Conservation (phyloP, 2,329 filamentous ascomycete species). For the Cladosporium sphaerospermum region DNA sequence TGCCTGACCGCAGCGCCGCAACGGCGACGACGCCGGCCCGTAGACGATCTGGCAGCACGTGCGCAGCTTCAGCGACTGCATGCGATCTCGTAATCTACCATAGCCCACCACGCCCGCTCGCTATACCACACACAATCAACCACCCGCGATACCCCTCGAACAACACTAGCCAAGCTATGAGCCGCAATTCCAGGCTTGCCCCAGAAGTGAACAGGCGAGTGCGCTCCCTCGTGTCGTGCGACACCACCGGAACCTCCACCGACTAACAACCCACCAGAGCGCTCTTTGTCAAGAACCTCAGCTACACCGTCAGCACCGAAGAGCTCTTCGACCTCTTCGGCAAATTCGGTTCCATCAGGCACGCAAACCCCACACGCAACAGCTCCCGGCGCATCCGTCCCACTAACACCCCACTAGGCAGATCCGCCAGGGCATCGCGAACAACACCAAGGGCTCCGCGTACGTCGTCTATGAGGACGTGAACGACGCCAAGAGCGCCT, state of each 20-base stretch:
- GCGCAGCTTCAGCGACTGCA: too few relatives aligned
- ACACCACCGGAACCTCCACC: slow-evolving; percentile 3
- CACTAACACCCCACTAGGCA: slow-evolving; percentile 54
- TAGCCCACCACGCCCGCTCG: not conserved
- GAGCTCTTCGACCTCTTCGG: slow-evolving; percentile 98
- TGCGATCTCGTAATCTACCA: too few relatives aligned
- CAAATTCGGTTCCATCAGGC: slow-evolving; percentile 94
- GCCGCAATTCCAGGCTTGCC: slow-evolving; percentile 92
- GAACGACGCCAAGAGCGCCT: slow-evolving; percentile 96
- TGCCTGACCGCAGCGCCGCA: too few relatives aligned
- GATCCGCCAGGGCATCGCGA: slow-evolving; percentile 96
- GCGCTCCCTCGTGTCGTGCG: slow-evolving; percentile 1
- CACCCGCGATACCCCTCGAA: slow-evolving; percentile 12
- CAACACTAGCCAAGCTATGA: slow-evolving; percentile 64
- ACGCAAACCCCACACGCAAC: slow-evolving; percentile 35
- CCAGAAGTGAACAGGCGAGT: slow-evolving; percentile 97
- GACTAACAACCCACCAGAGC: slow-evolving; percentile 54
- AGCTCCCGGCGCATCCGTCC: slow-evolving; percentile 10
- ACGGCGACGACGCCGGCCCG: too few relatives aligned
- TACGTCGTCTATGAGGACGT: slow-evolving; percentile 99
- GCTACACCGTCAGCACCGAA: slow-evolving; percentile 98
- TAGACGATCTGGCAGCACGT: too few relatives aligned
- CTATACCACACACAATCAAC: not conserved
- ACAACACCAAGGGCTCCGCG: slow-evolving; percentile 94
- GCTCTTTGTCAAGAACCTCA: slow-evolving; percentile 99